Evolutionary conservation across 2,329 filamentous ascomycete genomes (phyloP).

Genomic region (Westerdykella sp.): DNA sequence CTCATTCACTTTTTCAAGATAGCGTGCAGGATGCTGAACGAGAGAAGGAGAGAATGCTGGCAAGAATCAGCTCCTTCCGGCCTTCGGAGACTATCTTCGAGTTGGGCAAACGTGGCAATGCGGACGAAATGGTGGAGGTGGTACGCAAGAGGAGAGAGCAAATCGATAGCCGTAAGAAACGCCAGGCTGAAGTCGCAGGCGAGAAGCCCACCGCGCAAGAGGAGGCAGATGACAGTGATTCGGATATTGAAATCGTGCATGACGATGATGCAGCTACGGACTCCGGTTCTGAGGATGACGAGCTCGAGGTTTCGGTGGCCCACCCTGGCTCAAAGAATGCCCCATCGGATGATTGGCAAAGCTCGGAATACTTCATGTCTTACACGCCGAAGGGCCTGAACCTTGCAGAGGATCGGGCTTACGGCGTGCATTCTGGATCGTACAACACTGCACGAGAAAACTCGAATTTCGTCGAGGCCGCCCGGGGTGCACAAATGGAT

Average conservation of each 20-base stretch:
- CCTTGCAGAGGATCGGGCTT: conserved; percentile 81
- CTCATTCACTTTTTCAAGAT: conserved; percentile 70
- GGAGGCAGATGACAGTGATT: conserved; percentile 8
- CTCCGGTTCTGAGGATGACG: conserved; percentile 46
- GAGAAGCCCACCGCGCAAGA: conserved; percentile 1
- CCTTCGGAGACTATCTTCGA: conserved; percentile 97
- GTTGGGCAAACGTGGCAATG: conserved; percentile 64
- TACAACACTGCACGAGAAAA: conserved; percentile 45
- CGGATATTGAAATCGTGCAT: conserved; percentile 32
- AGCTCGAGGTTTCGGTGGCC: conserved; percentile 49
- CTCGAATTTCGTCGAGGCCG: conserved; percentile 77
- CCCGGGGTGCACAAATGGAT: conserved; percentile 86
- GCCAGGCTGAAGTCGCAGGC: conserved; percentile 34
- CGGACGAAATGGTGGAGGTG: conserved; percentile 61
- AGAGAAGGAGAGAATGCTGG: conserved; percentile 78
- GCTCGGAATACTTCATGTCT: conserved; percentile 85
- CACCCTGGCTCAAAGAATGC: conserved; percentile 30
- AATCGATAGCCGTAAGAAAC: conserved; percentile 54
- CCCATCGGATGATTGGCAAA: conserved; percentile 57
- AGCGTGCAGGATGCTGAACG: conserved; percentile 55
- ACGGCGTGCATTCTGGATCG: conserved; percentile 81
- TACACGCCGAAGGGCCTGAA: conserved; percentile 80
- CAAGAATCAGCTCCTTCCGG: conserved; percentile 78
- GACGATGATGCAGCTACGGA: conserved; percentile 27
- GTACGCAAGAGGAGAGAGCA: conserved; percentile 67